Base-by-base conservation (phyloP, 148 eudicot genomes). In the Bassia scoparia region DNA sequence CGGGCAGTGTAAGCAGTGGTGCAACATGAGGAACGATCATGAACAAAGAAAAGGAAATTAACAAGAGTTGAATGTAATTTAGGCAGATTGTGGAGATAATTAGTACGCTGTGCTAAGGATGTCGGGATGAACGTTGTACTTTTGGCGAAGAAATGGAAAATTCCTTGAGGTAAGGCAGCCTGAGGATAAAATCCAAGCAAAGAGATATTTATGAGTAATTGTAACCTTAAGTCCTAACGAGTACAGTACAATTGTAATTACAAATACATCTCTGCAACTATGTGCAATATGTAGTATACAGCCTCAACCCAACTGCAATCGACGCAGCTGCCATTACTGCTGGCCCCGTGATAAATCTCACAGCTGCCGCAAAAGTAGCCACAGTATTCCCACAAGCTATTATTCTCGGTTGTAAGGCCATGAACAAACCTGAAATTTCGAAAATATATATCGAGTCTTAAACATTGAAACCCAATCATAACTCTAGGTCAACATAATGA, bases 311-410 rank as follows among this genome's bases (percentile, higher is more conserved):
- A 31, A 91, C 82, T 0, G 90, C 93, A 46, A 86, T 69, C 0
- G 97, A 91, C n/a, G 93, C 88, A n/a, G 88, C 89, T 0, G 91
- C 91, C 97, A 89, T 91, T 27, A 91, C 89, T 31, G 91, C 93
- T 0, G 97, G 97, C 0, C 97, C 97, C 0, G 83, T 77, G 37
- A 91, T 77, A 70, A 91, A 91, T 26, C 93, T 81, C 26, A 89
- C 83, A 3, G 77, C 89, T 89, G 87, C 87, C 37, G 91, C 76
- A 65, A 89, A 86, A 5, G 87, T 15, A 49, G 97, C 97, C 41
- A 86, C 78, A 0, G 90, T 52, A 64, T 91, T 89, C 23, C 97
- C 97, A 76, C 97, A 91, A 13, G 91, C 93, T 35, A 91, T 89
- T 34, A 91, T 81, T 73, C 74, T 86, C 2, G 91, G 97, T 71